A percentile compares a stretch with the other conserved stretches of the same genome.
These are phyloP conservation scores for Neonectria ditissima DNA, from an alignment of 2,329 filamentous ascomycete species.

Conservation along the genomic window DNA sequence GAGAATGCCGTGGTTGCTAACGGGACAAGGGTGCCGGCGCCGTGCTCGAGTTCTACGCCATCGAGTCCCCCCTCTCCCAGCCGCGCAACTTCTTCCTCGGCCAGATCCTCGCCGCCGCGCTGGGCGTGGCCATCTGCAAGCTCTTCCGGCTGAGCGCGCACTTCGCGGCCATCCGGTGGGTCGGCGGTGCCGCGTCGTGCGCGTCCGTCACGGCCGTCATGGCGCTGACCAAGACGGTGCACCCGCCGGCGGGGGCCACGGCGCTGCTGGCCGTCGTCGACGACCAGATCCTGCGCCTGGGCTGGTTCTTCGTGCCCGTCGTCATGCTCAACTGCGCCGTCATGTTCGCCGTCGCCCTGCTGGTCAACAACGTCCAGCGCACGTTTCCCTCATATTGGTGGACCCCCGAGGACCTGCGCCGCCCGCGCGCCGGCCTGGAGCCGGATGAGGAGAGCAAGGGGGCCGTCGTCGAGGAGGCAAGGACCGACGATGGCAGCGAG, in stretches of 20 bases:
- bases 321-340: constrained; percentile 70
- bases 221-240: constrained; percentile 77
- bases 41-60: constrained; percentile 79
- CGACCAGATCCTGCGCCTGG: constrained; percentile 63
- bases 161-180: constrained; percentile 67
- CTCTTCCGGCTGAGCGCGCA: constrained; percentile 67
- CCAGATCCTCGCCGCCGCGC: constrained; percentile 71
- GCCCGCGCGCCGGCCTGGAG: constrained; percentile 7
- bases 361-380: constrained; percentile 77
- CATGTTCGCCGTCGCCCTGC: constrained; percentile 71
- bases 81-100: constrained; percentile 77
- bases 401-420: constrained; percentile 57
- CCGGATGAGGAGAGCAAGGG: constrained; percentile 31
- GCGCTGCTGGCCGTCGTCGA: constrained; percentile 76
- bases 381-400: constrained; percentile 79
- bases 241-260: constrained; percentile 81
- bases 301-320: constrained; percentile 77
- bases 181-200: constrained; percentile 74
- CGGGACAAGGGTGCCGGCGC: constrained; percentile 73
- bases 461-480: constrained; percentile 25
- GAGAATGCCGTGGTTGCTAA: neutral
- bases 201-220: constrained; percentile 73
- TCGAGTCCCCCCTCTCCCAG: constrained; percentile 78
- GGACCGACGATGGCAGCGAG: constrained; percentile 31
- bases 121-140: constrained; percentile 73